A percentile compares a stretch with the other conserved stretches of the same genome.
These are phyloP conservation scores for Hippophae gyantsensis DNA, from an alignment of 306 rosid genomes.

Conservation along the genomic window DNA sequence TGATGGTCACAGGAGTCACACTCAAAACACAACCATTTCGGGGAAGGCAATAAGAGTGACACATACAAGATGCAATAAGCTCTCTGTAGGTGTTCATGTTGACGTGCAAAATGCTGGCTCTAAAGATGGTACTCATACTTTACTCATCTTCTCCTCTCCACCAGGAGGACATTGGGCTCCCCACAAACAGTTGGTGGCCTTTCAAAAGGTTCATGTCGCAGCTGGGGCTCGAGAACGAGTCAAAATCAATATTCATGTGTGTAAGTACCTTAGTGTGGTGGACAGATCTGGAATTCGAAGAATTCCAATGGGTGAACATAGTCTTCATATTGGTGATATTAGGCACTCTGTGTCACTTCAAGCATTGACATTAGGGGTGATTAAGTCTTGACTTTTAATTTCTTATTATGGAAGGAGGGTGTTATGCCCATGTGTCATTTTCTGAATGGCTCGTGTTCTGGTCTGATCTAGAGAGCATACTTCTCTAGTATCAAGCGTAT, in stretches of 20 bases:
- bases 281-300: slow-evolving; percentile 66
- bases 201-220: slow-evolving; percentile 55
- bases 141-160: slow-evolving; percentile 60
- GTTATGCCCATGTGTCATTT: neutral
- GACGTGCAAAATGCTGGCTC: slow-evolving; percentile 57
- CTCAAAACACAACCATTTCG: slow-evolving; percentile 21
- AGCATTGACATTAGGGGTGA: slow-evolving; percentile 42
- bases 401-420: neutral
- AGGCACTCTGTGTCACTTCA: slow-evolving; percentile 53
- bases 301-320: slow-evolving; percentile 60
- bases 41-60: slow-evolving; percentile 71
- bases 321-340: slow-evolving; percentile 48
- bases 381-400: slow-evolving; percentile 33
- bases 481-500: neutral
- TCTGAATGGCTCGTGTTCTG: neutral
- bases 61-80: slow-evolving; percentile 51
- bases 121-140: slow-evolving; percentile 60
- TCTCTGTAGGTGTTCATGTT: slow-evolving; percentile 43
- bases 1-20: slow-evolving; percentile 34
- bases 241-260: slow-evolving; percentile 51
- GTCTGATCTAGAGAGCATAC: neutral
- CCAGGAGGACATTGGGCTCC: slow-evolving; percentile 57
- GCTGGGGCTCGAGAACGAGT: slow-evolving; percentile 38
- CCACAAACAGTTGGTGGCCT: slow-evolving; percentile 51
- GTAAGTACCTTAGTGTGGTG: slow-evolving; percentile 69